Evolutionary conservation across 345 rosid genomes (phyloP).

Genomic region (Gossypium thurberi): DNA sequence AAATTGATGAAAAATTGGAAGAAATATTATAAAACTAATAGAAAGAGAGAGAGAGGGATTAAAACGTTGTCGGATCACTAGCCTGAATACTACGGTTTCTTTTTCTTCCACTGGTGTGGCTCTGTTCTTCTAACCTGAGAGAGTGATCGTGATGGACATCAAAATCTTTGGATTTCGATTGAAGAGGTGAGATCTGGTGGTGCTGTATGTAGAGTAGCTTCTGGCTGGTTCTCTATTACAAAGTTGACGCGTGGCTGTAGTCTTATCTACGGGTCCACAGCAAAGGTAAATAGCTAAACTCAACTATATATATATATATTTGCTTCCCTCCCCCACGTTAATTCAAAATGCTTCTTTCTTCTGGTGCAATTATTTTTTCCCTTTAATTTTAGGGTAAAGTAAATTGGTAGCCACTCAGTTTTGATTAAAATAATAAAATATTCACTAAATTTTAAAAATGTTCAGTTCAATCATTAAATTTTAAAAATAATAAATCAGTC

Average conservation of each 20-base stretch:
- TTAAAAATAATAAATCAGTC: no score
- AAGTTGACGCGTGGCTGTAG: background rate
- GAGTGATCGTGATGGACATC: background rate
- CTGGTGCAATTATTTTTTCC: no score
- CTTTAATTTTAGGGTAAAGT: no score
- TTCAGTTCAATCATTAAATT: no score
- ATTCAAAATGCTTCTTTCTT: no score
- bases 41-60: background rate
- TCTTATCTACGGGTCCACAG: background rate
- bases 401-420: no score
- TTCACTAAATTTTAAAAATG: accelerated
- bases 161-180: slow-evolving; percentile 1
- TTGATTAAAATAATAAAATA: no score
- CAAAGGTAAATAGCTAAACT: no score
- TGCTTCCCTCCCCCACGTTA: no score
- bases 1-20: background rate
- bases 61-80: background rate
- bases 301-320: no score
- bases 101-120: background rate
- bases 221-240: no score
- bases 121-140: background rate
- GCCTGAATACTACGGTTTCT: background rate
- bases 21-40: background rate
- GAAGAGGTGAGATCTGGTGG: background rate
- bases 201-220: background rate